phyloP scores from a whole-genome alignment of 495 filamentous ascomycete genomes.

The Astrothelium subdiscretum region DNA sequence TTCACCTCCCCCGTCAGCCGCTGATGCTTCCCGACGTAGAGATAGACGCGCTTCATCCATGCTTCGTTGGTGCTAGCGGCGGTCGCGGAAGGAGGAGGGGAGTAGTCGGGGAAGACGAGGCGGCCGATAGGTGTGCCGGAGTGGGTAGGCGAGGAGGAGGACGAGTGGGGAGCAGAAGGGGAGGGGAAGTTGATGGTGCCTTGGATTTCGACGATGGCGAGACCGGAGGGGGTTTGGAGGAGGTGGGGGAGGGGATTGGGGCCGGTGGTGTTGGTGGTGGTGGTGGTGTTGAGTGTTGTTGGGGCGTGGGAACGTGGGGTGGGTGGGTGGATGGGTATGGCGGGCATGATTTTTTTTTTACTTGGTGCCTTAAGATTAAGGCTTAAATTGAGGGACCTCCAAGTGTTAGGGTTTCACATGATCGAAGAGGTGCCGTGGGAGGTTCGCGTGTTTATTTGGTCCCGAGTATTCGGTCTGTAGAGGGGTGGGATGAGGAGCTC shows the following conservation, averaged over 20 bases:
- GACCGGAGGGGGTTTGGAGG: slow-evolving; percentile 69
- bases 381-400: no score
- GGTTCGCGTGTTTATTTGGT: no score
- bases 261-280: slow-evolving; percentile 7
- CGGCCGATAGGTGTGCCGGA: slow-evolving; percentile 44
- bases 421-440: no score
- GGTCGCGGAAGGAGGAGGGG: no score
- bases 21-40: slow-evolving; percentile 85
- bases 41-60: slow-evolving; percentile 82
- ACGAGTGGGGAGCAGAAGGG: slow-evolving; percentile 5
- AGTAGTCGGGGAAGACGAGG: slow-evolving; percentile 66
- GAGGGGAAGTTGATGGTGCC: slow-evolving; percentile 64
- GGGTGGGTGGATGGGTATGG: slow-evolving; percentile 40
- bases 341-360: slow-evolving; percentile 40
- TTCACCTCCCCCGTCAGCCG: slow-evolving; percentile 82
- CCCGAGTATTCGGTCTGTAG: no score
- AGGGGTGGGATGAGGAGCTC: no score
- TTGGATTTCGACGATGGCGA: slow-evolving; percentile 83
- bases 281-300: no score
- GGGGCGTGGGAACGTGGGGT: no score
- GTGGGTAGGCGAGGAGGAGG: background rate
- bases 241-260: slow-evolving; percentile 63
- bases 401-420: no score
- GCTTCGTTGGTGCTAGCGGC: slow-evolving; percentile 35
- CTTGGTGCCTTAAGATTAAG: no score